Evolutionary conservation across 2,329 filamentous ascomycete species (phyloP).

Genomic region (Aspergillus latus): DNA sequence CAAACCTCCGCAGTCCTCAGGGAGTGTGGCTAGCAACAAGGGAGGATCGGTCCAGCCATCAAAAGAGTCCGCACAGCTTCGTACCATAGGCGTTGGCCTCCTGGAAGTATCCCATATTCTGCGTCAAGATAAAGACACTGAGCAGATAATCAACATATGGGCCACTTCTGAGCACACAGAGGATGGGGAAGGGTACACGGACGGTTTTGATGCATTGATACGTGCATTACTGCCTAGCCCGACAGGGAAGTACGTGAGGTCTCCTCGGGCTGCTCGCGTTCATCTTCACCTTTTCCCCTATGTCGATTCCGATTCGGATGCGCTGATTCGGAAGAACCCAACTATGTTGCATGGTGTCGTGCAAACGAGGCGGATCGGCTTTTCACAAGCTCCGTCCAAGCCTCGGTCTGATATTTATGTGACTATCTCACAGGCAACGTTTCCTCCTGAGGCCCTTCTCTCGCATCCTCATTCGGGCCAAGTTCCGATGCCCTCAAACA

Average conservation of each 20-base stretch:
- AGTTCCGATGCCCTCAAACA: constrained; percentile 66
- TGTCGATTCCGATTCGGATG: constrained; percentile 72
- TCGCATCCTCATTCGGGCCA: constrained; percentile 77
- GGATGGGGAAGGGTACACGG: constrained; percentile 58
- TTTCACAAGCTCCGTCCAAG: constrained; percentile 86
- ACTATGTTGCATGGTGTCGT: constrained; percentile 79
- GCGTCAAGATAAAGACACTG: constrained; percentile 68
- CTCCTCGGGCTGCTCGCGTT: constrained; percentile 69
- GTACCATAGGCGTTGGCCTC: constrained; percentile 74
- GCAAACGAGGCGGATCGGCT: constrained; percentile 86
- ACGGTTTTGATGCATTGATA: constrained; percentile 73
- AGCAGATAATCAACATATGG: constrained; percentile 78
- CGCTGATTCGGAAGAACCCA: constrained; percentile 79
- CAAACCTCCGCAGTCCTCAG: constrained; percentile 32
- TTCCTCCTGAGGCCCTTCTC: constrained; percentile 66
- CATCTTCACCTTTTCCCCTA: constrained; percentile 80
- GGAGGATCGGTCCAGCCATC: constrained; percentile 24
- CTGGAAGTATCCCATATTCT: constrained; percentile 73
- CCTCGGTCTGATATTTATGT: constrained; percentile 92
- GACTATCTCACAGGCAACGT: constrained; percentile 74
- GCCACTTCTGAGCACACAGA: constrained; percentile 58
- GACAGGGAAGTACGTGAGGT: constrained; percentile 72
- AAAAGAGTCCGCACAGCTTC: constrained; percentile 52
- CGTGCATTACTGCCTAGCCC: constrained; percentile 70
- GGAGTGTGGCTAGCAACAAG: constrained; percentile 31